Evolutionary conservation across 805 yeast genomes (phyloP).

Genomic region (Kuraishia molischiana): DNA sequence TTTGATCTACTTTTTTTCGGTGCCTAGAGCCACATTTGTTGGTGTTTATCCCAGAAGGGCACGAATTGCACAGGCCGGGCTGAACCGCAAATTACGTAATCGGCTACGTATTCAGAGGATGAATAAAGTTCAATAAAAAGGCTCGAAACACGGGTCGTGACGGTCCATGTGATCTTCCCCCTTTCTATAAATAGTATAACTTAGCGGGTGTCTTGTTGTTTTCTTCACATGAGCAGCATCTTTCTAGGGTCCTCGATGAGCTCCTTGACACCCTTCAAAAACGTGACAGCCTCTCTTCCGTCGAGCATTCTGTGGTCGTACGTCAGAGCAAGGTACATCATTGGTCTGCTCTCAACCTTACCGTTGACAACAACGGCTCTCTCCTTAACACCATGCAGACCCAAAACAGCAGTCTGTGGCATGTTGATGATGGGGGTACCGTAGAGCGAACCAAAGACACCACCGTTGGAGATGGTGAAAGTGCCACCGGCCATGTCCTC

Average conservation of each 20-base stretch:
- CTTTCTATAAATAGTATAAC: too few relatives aligned
- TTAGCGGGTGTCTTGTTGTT: too few relatives aligned
- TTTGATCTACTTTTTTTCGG: too few relatives aligned
- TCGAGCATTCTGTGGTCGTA: slow-evolving; percentile 97
- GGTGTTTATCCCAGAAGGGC: too few relatives aligned
- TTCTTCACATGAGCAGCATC: slow-evolving; percentile 63
- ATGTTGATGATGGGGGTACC: slow-evolving; percentile 98
- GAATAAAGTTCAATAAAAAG: too few relatives aligned
- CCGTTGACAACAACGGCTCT: slow-evolving; percentile 97
- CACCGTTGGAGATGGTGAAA: slow-evolving; percentile 98
- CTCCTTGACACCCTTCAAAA: slow-evolving; percentile 92
- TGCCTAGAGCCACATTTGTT: too few relatives aligned
- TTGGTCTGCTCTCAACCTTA: slow-evolving; percentile 92
- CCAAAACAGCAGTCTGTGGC: slow-evolving; percentile 98
- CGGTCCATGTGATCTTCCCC: not conserved
- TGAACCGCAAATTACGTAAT: too few relatives aligned
- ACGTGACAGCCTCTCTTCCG: slow-evolving; percentile 98
- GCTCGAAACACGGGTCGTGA: too few relatives aligned
- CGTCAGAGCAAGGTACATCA: slow-evolving; percentile 98
- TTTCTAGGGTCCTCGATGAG: slow-evolving; percentile 97
- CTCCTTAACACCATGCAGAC: slow-evolving; percentile 95
- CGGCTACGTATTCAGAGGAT: too few relatives aligned
- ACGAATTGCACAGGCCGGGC: too few relatives aligned
- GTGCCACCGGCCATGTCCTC: slow-evolving; percentile 99
- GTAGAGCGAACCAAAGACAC: slow-evolving; percentile 94